These are phyloP conservation scores for Puccinia hordei DNA, from an alignment of 1,284 basidiomycete genomes.

Conservation along the genomic window DNA sequence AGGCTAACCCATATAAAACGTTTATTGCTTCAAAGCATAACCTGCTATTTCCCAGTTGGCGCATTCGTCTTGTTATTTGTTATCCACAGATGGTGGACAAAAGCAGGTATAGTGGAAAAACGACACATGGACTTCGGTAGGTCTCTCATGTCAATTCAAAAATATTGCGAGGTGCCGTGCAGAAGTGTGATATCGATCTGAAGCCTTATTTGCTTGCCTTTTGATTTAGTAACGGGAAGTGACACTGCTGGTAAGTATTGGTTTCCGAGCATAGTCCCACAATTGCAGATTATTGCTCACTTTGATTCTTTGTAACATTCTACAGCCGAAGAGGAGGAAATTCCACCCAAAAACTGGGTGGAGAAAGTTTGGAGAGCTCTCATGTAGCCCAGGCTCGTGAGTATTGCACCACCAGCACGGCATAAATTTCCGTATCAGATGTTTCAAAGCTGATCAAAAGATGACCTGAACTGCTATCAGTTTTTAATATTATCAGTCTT, in stretches of 20 bases:
- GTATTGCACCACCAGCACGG: background rate
- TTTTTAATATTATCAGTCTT: background rate
- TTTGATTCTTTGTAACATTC: background rate
- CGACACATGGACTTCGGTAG: slow-evolving; percentile 48
- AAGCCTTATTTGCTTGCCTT: background rate
- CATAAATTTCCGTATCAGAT: background rate
- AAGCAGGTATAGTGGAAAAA: slow-evolving; percentile 32
- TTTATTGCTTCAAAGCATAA: slow-evolving; percentile 20
- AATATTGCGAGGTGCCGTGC: background rate
- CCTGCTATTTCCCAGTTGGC: slow-evolving; percentile 39
- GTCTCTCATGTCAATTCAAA: background rate
- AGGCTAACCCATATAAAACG: background rate
- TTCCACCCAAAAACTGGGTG: slow-evolving; percentile 40
- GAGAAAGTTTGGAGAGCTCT: slow-evolving; percentile 44
- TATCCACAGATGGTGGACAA: slow-evolving; percentile 49
- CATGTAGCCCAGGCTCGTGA: slow-evolving; percentile 15
- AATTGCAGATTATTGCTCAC: background rate
- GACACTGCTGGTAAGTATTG: slow-evolving; percentile 32
- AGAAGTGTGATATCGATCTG: background rate
- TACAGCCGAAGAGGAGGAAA: slow-evolving; percentile 47
- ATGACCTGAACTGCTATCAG: background rate
- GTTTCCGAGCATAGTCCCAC: background rate
- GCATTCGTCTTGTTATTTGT: slow-evolving; percentile 39
- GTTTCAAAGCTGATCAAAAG: too few relatives aligned
- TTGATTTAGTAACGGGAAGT: slow-evolving; percentile 40